Evolutionary conservation across 2,329 filamentous ascomycete species (phyloP).

Genomic region (Colletotrichum liaoningense): DNA sequence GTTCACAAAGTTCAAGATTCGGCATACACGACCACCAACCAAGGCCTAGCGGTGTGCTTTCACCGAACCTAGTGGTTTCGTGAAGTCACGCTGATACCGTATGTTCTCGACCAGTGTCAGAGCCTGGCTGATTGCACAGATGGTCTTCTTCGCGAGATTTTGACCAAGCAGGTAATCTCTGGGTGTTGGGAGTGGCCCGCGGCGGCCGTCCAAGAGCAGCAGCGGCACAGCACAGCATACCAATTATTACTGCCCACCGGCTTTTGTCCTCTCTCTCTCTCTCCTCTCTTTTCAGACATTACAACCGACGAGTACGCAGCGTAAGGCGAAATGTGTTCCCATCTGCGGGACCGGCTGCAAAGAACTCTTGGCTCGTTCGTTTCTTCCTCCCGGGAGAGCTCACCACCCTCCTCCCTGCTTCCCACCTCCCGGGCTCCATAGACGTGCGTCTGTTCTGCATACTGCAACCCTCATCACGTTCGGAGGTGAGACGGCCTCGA

Average conservation of each 20-base stretch:
- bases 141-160: neutral
- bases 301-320: neutral
- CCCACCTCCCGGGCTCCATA: slow-evolving; percentile 5
- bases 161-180: neutral
- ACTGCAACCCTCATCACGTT: slow-evolving; percentile 19
- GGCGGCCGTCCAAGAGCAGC: slow-evolving; percentile 1
- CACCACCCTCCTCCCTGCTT: neutral
- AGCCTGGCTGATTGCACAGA: neutral
- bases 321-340: neutral
- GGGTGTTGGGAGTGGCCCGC: neutral
- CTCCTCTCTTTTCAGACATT: slow-evolving; percentile 2
- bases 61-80: neutral
- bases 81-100: neutral
- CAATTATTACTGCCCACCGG: neutral
- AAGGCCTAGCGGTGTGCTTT: neutral
- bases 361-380: slow-evolving; percentile 7
- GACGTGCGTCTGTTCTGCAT: slow-evolving; percentile 18
- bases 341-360: slow-evolving; percentile 2
- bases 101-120: neutral
- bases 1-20: neutral
- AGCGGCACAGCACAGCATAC: slow-evolving; percentile 6
- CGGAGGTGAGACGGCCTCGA: slow-evolving; percentile 1
- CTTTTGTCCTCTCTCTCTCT: neutral
- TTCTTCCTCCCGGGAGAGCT: neutral
- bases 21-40: neutral